These are phyloP conservation scores for Pyrenophora graminea DNA, from an alignment of 2,329 filamentous ascomycete genomes.

Conservation along the genomic window DNA sequence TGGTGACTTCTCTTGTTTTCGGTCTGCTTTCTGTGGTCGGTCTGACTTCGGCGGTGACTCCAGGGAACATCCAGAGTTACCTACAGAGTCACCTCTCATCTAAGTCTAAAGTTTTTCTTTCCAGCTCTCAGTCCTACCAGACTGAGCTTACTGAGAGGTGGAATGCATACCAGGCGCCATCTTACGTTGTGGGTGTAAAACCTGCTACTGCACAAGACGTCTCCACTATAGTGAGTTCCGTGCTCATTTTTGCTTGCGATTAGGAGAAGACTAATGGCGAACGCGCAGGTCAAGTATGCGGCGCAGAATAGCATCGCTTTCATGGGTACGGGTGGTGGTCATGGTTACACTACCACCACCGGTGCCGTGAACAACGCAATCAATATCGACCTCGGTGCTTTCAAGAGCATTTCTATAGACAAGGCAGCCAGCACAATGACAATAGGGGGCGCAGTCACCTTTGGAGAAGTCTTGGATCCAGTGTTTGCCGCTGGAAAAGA, in stretches of 20 bases:
- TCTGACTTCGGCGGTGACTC: neutral
- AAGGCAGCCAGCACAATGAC: neutral
- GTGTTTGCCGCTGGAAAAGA: neutral
- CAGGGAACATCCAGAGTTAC: slow-evolving; percentile 1
- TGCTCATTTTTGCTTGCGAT: neutral
- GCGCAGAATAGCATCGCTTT: slow-evolving; percentile 2
- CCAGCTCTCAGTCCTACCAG: neutral
- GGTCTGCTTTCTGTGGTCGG: neutral
- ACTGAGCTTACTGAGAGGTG: slow-evolving; percentile 2
- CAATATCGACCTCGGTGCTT: neutral
- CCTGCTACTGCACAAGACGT: slow-evolving; percentile 4
- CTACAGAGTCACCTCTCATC: neutral
- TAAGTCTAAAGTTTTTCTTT: neutral
- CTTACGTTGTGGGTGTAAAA: slow-evolving; percentile 5
- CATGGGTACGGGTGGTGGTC: slow-evolving; percentile 6
- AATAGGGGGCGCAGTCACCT: neutral
- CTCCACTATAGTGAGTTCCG: neutral
- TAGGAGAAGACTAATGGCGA: neutral
- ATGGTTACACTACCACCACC: slow-evolving; percentile 4
- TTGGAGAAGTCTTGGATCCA: neutral
- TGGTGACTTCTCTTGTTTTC: neutral
- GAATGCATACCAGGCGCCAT: slow-evolving; percentile 3
- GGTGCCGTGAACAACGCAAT: neutral
- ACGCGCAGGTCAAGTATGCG: slow-evolving; percentile 1
- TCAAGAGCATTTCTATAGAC: neutral